Conservation (phyloP, 768 basidiomycete genomes). For the Amanita polypyramis region DNA sequence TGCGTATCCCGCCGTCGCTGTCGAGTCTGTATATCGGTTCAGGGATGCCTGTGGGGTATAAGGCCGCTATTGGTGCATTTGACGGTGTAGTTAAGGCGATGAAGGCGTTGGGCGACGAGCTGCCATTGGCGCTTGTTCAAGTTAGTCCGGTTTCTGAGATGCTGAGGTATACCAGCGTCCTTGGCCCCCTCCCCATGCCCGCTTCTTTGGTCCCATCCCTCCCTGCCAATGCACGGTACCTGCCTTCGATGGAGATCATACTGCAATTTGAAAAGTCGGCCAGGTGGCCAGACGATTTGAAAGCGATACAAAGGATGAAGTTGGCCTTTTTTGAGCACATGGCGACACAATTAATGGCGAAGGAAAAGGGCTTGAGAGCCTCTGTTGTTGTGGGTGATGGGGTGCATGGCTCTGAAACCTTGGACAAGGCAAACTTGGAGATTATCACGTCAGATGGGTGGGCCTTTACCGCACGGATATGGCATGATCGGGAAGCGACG, state of each 20-base stretch:
- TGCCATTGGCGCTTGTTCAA: conserved; percentile 72
- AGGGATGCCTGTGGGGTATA: conserved; percentile 46
- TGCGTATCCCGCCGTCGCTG: conserved; percentile 49
- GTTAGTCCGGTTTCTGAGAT: conserved; percentile 64
- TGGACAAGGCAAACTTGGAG: conserved; percentile 67
- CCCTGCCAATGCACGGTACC: conserved; percentile 51
- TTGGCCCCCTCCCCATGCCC: conserved; percentile 70
- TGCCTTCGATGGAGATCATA: conserved; percentile 62
- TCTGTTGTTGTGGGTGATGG: conserved; percentile 48
- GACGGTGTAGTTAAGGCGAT: conserved; percentile 68
- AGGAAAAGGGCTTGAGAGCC: conserved; percentile 41
- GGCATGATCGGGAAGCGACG: conserved; percentile 77
- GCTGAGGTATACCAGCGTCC: conserved; percentile 76
- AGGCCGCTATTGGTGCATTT: conserved; percentile 67
- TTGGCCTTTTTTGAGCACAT: conserved; percentile 84
- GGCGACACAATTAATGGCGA: conserved; percentile 49
- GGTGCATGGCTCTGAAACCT: conserved; percentile 36
- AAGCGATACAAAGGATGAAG: conserved; percentile 89
- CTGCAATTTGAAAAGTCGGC: conserved; percentile 90
- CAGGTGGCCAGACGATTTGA: conserved; percentile 91
- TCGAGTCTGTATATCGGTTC: conserved; percentile 31
- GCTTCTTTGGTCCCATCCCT: conserved; percentile 36
- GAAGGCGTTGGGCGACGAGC: conserved; percentile 57
- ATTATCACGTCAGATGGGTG: conserved; percentile 74
- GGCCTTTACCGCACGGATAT: conserved; percentile 78